A percentile compares a stretch with the other conserved stretches of the same genome.
phyloP scores from a whole-genome alignment of 495 filamentous ascomycete genomes.

The Penicillium riverlandense region DNA sequence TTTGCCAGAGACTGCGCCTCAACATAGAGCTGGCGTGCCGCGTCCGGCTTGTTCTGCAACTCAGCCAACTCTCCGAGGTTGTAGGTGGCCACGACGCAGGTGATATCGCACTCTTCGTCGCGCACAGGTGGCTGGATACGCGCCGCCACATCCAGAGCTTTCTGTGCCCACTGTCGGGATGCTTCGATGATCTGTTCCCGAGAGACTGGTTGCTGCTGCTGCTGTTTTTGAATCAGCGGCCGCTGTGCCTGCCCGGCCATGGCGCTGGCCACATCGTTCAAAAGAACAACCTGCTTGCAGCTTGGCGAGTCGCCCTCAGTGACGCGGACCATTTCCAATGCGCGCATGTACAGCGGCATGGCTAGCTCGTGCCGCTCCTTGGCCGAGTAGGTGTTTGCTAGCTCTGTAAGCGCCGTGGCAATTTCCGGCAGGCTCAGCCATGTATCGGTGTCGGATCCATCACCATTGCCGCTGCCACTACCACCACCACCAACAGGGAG shows the following conservation, averaged over 20 bases:
- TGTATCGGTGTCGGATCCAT: conserved; percentile 43
- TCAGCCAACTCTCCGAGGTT: conserved; percentile 80
- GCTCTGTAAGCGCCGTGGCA: conserved; percentile 60
- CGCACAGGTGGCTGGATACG: conserved; percentile 51
- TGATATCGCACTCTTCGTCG: conserved; percentile 76
- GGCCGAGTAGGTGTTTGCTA: conserved; percentile 65
- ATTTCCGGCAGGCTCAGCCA: conserved; percentile 70
- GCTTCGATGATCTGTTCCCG: conserved; percentile 49
- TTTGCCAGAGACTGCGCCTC: conserved; percentile 59
- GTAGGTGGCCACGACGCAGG: conserved; percentile 74
- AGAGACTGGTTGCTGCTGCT: conserved; percentile 29
- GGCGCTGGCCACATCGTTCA: conserved; percentile 26
- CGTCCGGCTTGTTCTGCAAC: conserved; percentile 54
- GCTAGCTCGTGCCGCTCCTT: conserved; percentile 69
- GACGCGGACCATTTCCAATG: conserved; percentile 49
- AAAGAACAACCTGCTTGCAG: conserved; percentile 66
- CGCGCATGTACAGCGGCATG: conserved; percentile 81
- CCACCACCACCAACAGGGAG: conserved; percentile 29
- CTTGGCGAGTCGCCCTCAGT: conserved; percentile 37
- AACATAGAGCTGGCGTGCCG: conserved; percentile 48
- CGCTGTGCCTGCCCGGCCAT: conserved; percentile 25
- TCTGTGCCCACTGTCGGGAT: conserved; percentile 66
- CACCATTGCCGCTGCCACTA: conserved; percentile 17
- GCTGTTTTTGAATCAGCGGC: conserved; percentile 1
- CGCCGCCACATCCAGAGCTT: conserved; percentile 55